These are phyloP conservation scores for Amyloporia xantha DNA, from an alignment of 768 basidiomycete genomes.

Conservation along the genomic window DNA sequence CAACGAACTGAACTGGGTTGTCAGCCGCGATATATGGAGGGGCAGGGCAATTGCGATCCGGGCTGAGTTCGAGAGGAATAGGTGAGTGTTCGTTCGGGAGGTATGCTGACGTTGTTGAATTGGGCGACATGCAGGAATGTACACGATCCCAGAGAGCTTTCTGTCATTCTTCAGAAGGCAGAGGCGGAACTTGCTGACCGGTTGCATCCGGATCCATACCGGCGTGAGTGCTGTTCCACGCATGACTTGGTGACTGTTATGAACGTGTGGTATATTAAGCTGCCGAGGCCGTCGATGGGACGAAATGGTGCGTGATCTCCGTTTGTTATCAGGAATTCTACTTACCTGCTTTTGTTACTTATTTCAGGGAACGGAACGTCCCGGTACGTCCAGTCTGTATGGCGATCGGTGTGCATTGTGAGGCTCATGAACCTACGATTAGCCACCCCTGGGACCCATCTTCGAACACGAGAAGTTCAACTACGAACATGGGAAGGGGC, in stretches of 20 bases:
- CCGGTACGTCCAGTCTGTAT: slow-evolving; percentile 46
- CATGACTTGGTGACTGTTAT: neutral
- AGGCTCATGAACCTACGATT: slow-evolving; percentile 7
- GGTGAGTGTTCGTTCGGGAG: slow-evolving; percentile 39
- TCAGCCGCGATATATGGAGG: slow-evolving; percentile 83
- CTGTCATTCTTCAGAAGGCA: slow-evolving; percentile 69
- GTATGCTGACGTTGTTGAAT: neutral
- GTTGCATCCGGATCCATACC: slow-evolving; percentile 89
- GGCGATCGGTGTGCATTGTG: neutral
- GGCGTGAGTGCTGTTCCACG: slow-evolving; percentile 54
- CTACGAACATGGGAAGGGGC: slow-evolving; percentile 9
- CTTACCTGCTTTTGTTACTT: neutral
- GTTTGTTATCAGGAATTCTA: neutral
- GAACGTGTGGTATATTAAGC: slow-evolving; percentile 36
- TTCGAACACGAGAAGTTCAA: slow-evolving; percentile 50
- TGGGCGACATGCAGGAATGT: slow-evolving; percentile 49
- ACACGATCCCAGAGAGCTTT: slow-evolving; percentile 77
- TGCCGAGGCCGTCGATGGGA: slow-evolving; percentile 79
- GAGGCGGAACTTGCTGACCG: slow-evolving; percentile 63
- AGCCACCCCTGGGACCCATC: slow-evolving; percentile 59
- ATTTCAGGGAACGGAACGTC: slow-evolving; percentile 69
- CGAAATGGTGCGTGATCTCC: slow-evolving; percentile 90
- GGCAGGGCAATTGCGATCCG: slow-evolving; percentile 78
- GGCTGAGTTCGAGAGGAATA: slow-evolving; percentile 89
- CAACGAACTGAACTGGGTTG: slow-evolving; percentile 86